phyloP scores from a whole-genome alignment of 306 rosid species.

The Medicago ruthenica region DNA sequence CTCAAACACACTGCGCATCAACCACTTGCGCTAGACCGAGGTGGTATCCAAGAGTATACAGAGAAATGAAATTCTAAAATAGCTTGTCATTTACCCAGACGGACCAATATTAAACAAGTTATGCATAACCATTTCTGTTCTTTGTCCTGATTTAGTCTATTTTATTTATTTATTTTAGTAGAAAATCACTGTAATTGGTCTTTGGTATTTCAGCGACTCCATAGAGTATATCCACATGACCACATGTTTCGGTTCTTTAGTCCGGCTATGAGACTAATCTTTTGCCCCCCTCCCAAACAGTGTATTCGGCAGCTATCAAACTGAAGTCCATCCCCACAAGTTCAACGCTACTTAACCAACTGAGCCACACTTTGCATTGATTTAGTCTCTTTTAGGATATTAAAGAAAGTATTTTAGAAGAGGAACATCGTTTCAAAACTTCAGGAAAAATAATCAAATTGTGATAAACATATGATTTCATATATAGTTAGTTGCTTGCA shows the following conservation, averaged over 20 bases:
- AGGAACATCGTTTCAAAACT: no score
- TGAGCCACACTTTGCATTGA: neutral
- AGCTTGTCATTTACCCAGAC: conserved; percentile 6
- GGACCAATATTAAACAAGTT: neutral
- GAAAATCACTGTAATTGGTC: no score
- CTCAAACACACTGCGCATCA: neutral
- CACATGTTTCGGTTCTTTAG: neutral
- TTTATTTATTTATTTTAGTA: no score
- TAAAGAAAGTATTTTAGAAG: no score
- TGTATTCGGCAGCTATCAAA: no score
- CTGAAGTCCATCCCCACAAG: neutral
- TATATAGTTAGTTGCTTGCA: neutral
- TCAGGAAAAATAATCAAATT: no score
- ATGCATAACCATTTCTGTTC: conserved; percentile 3
- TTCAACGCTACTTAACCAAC: neutral
- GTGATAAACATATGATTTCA: no score
- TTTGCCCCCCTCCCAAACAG: no score
- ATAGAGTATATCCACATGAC: neutral
- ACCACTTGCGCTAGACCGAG: neutral
- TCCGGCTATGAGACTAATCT: neutral
- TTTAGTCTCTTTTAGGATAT: neutral
- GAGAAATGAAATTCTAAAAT: conserved; percentile 40
- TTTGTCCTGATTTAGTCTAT: neutral
- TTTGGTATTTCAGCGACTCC: neutral
- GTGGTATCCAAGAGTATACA: neutral